Conservation (phyloP, 164 flowering plant genomes). For the Saururus chinensis region DNA sequence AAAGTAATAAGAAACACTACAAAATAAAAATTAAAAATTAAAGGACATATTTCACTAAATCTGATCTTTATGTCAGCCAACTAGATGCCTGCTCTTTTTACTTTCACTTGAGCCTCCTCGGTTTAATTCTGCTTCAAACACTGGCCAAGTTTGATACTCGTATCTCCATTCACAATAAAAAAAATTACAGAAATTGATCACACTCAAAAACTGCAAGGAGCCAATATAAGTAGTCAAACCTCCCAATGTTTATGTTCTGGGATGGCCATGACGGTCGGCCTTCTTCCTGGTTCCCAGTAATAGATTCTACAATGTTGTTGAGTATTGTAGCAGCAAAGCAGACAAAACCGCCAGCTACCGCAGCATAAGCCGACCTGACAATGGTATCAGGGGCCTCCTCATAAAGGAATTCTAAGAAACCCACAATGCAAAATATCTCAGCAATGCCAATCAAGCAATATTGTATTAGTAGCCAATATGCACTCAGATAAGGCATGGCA, state of each 20-base stretch:
- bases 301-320: constrained; percentile 65
- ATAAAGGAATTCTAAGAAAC: constrained; percentile 81
- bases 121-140: constrained; percentile 3
- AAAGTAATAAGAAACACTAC: background rate
- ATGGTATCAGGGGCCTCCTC: constrained; percentile 97
- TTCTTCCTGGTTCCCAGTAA: constrained; percentile 28
- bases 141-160: constrained; percentile 47
- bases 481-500: constrained; percentile 69
- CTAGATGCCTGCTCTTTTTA: background rate
- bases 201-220: constrained; percentile 56
- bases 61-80: background rate
- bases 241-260: constrained; percentile 79
- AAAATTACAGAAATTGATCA: constrained; percentile 58
- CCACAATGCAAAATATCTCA: constrained; percentile 90
- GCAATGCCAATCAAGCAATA: constrained; percentile 92
- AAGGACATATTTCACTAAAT: background rate
- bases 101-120: background rate
- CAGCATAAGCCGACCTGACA: constrained; percentile 89
- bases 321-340: constrained; percentile 76
- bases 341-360: constrained; percentile 89
- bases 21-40: no score
- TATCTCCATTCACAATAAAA: constrained; percentile 50
- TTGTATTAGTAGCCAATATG: constrained; percentile 85
- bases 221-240: constrained; percentile 84
- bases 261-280: constrained; percentile 56